phyloP scores from a whole-genome alignment of 805 yeast species.

The Jamesozyma lodderae region DNA sequence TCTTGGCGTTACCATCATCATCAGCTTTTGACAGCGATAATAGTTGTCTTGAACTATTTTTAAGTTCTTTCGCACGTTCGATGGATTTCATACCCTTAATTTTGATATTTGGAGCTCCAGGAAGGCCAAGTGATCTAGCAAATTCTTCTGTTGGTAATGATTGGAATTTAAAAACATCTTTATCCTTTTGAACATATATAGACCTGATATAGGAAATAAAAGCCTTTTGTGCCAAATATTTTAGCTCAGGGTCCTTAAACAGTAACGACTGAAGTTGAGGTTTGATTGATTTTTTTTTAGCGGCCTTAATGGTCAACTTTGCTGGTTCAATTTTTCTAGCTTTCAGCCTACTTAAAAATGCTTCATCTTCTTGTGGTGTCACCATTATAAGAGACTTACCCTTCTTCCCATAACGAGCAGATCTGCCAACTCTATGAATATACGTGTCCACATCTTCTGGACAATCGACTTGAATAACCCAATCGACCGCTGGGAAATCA shows the following conservation, averaged over 20 bases:
- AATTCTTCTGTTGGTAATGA: conserved; percentile 71
- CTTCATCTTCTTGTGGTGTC: conserved; percentile 74
- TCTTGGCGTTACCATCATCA: conserved; percentile 54
- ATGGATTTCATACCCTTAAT: conserved; percentile 43
- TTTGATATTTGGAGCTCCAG: conserved; percentile 92
- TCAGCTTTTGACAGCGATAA: conserved; percentile 45
- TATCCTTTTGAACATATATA: conserved; percentile 77
- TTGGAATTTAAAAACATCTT: conserved; percentile 71
- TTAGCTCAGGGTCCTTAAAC: conserved; percentile 84
- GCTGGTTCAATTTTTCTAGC: conserved; percentile 59
- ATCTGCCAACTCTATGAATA: conserved; percentile 84
- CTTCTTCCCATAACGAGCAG: conserved; percentile 75
- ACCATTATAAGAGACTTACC: conserved; percentile 80
- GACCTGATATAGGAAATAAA: conserved; percentile 86
- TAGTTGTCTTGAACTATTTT: conserved; percentile 72
- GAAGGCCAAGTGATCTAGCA: conserved; percentile 84
- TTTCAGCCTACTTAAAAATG: conserved; percentile 55
- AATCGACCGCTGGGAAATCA: conserved; percentile 86
- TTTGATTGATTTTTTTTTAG: conserved; percentile 62
- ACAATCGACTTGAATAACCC: conserved; percentile 90
- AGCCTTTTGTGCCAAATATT: conserved; percentile 92
- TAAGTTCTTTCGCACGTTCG: conserved; percentile 52
- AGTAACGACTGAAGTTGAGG: conserved; percentile 83
- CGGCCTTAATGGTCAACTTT: conserved; percentile 62
- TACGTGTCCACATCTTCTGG: conserved; percentile 88